These are phyloP conservation scores for Oleoguttula mirabilis DNA, from an alignment of 495 filamentous ascomycete species.

Conservation along the genomic window DNA sequence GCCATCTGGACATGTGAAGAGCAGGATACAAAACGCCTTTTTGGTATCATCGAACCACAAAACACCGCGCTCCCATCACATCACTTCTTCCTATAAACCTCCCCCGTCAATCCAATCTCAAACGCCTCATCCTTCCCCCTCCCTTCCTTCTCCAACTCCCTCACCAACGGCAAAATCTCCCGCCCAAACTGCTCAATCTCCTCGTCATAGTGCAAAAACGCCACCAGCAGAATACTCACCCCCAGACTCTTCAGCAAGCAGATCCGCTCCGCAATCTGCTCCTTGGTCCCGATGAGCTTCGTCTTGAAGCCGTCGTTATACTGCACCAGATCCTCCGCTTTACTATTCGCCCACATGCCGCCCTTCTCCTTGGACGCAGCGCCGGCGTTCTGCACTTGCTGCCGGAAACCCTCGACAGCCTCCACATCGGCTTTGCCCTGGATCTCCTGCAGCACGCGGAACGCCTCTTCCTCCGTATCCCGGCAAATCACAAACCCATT, in stretches of 20 bases:
- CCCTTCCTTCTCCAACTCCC: slow-evolving; percentile 34
- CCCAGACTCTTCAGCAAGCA: slow-evolving; percentile 36
- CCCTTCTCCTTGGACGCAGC: slow-evolving; percentile 31
- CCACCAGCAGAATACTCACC: slow-evolving; percentile 32
- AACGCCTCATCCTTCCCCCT: slow-evolving; percentile 34
- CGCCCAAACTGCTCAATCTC: slow-evolving; percentile 37
- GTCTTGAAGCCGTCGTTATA: slow-evolving; percentile 44
- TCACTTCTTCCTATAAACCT: slow-evolving; percentile 29
- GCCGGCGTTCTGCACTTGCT: slow-evolving; percentile 36
- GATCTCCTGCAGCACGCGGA: slow-evolving; percentile 35
- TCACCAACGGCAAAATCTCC: slow-evolving; percentile 33
- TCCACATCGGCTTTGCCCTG: slow-evolving; percentile 39
- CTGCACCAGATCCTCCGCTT: slow-evolving; percentile 38
- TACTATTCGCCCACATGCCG: slow-evolving; percentile 39
- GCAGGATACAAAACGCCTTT: too few species aligned
- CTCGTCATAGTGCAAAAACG: slow-evolving; percentile 39
- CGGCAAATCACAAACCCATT: slow-evolving; percentile 39
- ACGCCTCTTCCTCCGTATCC: slow-evolving; percentile 39
- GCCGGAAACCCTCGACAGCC: slow-evolving; percentile 35
- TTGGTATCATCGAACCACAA: too few species aligned
- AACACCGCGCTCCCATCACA: too few species aligned
- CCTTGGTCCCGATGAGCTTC: slow-evolving; percentile 38
- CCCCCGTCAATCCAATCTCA: slow-evolving; percentile 34
- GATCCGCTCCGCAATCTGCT: slow-evolving; percentile 38
- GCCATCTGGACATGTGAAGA: too few species aligned